Evolutionary conservation across 768 basidiomycete genomes (phyloP), one percentile per base, ranked within the genome.

Genomic region (Boletellus emodensis): DNA sequence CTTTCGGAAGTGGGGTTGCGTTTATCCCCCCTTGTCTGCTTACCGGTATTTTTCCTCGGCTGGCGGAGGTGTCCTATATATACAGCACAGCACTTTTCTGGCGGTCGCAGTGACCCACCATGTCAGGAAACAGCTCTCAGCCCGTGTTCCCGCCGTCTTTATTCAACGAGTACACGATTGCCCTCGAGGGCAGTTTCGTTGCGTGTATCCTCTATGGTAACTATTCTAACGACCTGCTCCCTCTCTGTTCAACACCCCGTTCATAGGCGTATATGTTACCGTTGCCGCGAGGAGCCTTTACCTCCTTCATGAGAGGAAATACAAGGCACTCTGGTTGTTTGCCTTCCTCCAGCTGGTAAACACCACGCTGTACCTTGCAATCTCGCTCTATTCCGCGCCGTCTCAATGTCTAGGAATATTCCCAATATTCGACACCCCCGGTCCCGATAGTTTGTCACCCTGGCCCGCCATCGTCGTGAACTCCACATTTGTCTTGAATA

Each of bases 121-220:
- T 62, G 61, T 63, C 61, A 35, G 53, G 22, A 9, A 51, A 20
- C 35, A 20, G 12, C 47, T 0, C 55, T 40, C 50, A 51, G 12
- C 15, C 52, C 37, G 9, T 46, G 4, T 64, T 52, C 28, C 24
- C 62, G 2, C 13, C 44, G 2, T 35, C 43, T 12, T 17, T 58
- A 33, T 56, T 56, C 54, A 52, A 40, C 35, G 12, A 42, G 4
- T 64, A 64, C 28, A 62, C 54, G 36, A 56, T 64, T 4, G 59
- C 56, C 3, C 51, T 64, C 35, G 56, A 61, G 41, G 61, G 61
- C 36, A 51, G 41, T 37, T 55, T 53, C 11, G 18, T 64, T 2
- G 62, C 56, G 11, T 54, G 54, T 2, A 44, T 64, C 9, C 57
- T 62, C 32, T 64, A 35, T 52, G 61, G 61, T 44, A 48, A 36